Conservation (phyloP, 2,329 filamentous ascomycete genomes). For the Aspergillus melleus region DNA sequence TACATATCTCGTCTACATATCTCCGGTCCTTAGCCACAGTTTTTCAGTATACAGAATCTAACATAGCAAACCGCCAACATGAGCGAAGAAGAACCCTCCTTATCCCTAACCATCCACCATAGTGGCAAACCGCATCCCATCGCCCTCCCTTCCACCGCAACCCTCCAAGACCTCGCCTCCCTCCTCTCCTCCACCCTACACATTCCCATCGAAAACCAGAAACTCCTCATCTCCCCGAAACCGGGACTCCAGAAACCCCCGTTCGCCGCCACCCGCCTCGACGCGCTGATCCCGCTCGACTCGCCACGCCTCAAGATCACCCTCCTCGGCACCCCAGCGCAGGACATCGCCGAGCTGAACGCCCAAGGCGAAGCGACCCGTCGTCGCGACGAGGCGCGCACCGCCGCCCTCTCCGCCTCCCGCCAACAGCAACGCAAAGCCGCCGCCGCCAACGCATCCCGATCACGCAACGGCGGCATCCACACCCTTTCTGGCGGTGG, state of each 20-base stretch:
- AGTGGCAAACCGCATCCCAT: constrained; percentile 54
- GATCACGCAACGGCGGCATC: constrained; percentile 20
- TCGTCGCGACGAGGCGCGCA: constrained; percentile 31
- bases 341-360: constrained; percentile 46
- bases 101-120: constrained; percentile 54
- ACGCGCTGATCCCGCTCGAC: constrained; percentile 31
- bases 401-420: constrained; percentile 24
- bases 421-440: constrained; percentile 13
- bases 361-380: constrained; percentile 30
- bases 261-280: constrained; percentile 39
- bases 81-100: not conserved
- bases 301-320: constrained; percentile 48
- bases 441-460: not conserved
- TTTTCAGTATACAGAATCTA: not conserved
- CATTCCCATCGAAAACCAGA: constrained; percentile 45
- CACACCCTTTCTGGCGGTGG: constrained; percentile 30
- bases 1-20: not conserved
- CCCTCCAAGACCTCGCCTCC: constrained; percentile 47
- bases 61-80: not conserved
- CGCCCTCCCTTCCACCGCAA: constrained; percentile 51
- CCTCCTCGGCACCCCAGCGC: constrained; percentile 44
- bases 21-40: not conserved
- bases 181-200: constrained; percentile 35
- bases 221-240: constrained; percentile 49
- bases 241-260: constrained; percentile 49